Evolutionary conservation across 2,329 filamentous ascomycete species (phyloP).

Genomic region (Knoxdaviesia capensis): DNA sequence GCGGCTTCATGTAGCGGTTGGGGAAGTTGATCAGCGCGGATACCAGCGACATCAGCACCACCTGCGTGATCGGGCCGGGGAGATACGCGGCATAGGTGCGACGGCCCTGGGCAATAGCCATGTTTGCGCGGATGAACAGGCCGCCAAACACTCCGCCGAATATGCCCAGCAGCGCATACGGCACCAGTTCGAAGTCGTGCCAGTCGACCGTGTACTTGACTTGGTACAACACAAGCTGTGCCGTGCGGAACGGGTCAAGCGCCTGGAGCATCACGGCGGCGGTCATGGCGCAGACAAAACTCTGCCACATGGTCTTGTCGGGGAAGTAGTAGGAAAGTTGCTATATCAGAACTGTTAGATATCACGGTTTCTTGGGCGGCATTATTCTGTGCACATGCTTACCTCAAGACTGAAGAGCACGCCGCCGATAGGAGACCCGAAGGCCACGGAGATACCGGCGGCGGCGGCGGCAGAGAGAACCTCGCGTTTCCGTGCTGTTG

Average conservation of each 20-base stretch:
- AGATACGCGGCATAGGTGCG: constrained; percentile 47
- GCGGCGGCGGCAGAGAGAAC: constrained; percentile 83
- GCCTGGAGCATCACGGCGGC: constrained; percentile 84
- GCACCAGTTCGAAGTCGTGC: constrained; percentile 86
- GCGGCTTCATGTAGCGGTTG: constrained; percentile 88
- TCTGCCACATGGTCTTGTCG: constrained; percentile 99
- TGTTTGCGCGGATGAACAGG: constrained; percentile 87
- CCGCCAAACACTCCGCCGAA: constrained; percentile 87
- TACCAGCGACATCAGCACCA: constrained; percentile 56
- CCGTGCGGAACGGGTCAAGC: constrained; percentile 83
- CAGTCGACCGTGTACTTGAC: constrained; percentile 81
- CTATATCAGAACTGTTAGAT: constrained; percentile 15
- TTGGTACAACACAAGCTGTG: constrained; percentile 89
- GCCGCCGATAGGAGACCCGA: constrained; percentile 83
- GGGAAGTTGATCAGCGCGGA: constrained; percentile 88
- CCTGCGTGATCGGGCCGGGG: constrained; percentile 58
- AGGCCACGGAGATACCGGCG: constrained; percentile 82
- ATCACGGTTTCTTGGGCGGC: neutral
- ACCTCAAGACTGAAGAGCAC: constrained; percentile 90
- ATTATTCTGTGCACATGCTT: constrained; percentile 6
- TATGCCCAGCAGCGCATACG: constrained; percentile 71
- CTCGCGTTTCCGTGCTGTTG: constrained; percentile 69
- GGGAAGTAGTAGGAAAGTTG: constrained; percentile 96
- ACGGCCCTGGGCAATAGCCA: constrained; percentile 41
- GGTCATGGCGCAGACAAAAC: constrained; percentile 98